These are phyloP conservation scores for Penicillium sclerotigenum DNA, from an alignment of 2,329 filamentous ascomycete genomes.

Conservation along the genomic window DNA sequence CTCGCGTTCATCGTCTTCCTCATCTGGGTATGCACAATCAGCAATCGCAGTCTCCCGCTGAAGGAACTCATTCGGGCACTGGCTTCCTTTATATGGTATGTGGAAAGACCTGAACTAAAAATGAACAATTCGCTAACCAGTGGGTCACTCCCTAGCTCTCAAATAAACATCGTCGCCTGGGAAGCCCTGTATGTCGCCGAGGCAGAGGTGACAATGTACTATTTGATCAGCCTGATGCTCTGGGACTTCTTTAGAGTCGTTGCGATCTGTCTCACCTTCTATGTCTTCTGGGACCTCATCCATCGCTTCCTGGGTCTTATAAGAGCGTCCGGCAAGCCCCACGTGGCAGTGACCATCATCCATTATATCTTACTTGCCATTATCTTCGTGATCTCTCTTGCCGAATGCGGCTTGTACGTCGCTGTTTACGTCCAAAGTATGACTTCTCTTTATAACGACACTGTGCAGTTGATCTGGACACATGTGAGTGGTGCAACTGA, in stretches of 20 bases:
- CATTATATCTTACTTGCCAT: conserved; percentile 20
- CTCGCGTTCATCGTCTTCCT: conserved; percentile 18
- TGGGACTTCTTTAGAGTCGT: conserved; percentile 17
- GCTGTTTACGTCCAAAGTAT: conserved; percentile 1
- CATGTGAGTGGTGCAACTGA: conserved; percentile 9
- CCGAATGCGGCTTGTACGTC: conserved; percentile 16
- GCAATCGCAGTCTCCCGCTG: conserved; percentile 14
- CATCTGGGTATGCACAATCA: conserved; percentile 18
- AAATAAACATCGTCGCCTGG: conserved; percentile 8
- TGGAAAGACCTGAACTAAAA: neutral
- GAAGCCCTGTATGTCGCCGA: conserved; percentile 17
- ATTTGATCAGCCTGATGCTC: conserved; percentile 21
- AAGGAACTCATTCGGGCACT: conserved; percentile 13
- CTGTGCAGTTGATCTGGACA: neutral
- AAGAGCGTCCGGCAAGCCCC: conserved; percentile 15
- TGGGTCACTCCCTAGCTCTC: conserved; percentile 3
- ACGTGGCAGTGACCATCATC: conserved; percentile 6
- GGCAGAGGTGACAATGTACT: conserved; percentile 19
- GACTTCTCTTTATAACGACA: neutral
- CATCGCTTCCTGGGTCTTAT: conserved; percentile 19
- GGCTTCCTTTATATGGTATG: conserved; percentile 15
- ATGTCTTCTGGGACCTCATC: conserved; percentile 22
- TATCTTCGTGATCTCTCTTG: conserved; percentile 11
- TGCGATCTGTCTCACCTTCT: conserved; percentile 14
- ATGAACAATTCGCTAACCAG: neutral